phyloP scores from a whole-genome alignment of 257 asterid species.

The Solanum virginianum region DNA sequence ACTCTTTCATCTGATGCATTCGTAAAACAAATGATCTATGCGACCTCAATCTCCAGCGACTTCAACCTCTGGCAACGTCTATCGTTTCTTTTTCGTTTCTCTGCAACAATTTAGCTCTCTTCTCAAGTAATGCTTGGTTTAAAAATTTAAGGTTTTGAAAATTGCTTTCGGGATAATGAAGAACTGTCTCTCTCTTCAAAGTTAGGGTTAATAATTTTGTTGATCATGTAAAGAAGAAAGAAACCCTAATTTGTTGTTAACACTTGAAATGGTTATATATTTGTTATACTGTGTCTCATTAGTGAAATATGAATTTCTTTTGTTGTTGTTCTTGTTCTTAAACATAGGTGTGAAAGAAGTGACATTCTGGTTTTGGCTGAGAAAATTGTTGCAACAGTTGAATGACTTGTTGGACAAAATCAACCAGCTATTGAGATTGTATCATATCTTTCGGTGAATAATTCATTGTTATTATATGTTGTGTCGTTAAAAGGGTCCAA shows the following conservation, averaged over 20 bases:
- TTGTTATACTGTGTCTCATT: neutral
- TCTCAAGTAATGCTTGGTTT: too few species aligned
- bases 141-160: too few species aligned
- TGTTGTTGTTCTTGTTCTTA: neutral
- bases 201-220: neutral
- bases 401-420: neutral
- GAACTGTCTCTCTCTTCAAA: neutral
- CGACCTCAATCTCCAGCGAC: too few species aligned
- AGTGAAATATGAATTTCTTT: neutral
- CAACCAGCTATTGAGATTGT: neutral
- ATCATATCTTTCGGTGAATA: neutral
- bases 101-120: too few species aligned
- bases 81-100: too few species aligned
- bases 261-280: neutral
- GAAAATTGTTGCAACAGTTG: neutral
- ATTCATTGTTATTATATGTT: neutral
- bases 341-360: neutral
- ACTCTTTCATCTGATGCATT: too few species aligned
- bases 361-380: neutral
- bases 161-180: too few species aligned
- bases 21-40: too few species aligned
- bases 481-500: too few species aligned
- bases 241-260: too few species aligned
- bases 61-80: too few species aligned
- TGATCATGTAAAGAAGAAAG: neutral